Evolutionary conservation across 164 flowering plant genomes (phyloP).

Genomic region (Vitis cinerea): DNA sequence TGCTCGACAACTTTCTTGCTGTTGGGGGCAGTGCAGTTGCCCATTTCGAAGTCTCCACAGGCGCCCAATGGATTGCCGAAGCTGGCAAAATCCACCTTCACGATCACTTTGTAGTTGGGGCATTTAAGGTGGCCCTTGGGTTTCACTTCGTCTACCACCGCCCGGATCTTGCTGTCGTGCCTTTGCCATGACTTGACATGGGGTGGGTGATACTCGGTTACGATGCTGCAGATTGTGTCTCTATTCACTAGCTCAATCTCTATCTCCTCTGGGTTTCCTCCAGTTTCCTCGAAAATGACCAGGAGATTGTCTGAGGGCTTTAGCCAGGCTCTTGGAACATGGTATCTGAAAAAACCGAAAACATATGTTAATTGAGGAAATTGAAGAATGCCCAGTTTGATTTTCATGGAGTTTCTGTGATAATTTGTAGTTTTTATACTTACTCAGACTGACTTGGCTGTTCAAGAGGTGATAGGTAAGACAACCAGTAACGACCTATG

Average conservation of each 20-base stretch:
- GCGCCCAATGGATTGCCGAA: conserved; percentile 64
- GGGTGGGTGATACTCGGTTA: conserved; percentile 54
- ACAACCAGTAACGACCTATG: conserved; percentile 86
- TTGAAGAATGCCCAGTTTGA: neutral
- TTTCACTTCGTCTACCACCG: conserved; percentile 32
- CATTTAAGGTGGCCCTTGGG: conserved; percentile 51
- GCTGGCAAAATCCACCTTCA: conserved; percentile 64
- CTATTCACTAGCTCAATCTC: conserved; percentile 44
- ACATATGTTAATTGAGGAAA: too few species aligned
- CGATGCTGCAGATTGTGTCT: conserved; percentile 66
- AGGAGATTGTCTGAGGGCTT: conserved; percentile 69
- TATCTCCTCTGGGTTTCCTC: conserved; percentile 46
- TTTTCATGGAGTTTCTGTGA: neutral
- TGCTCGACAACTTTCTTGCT: conserved; percentile 47
- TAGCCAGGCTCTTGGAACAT: conserved; percentile 71
- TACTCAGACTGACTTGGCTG: conserved; percentile 74
- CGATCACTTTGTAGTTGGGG: conserved; percentile 47
- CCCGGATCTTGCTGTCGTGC: conserved; percentile 25
- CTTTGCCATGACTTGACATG: conserved; percentile 51
- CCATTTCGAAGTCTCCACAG: conserved; percentile 52
- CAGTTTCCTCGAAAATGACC: conserved; percentile 77
- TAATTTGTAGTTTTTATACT: conserved; percentile 20
- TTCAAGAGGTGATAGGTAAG: conserved; percentile 54
- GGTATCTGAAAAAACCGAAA: conserved; percentile 51
- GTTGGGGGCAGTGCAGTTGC: conserved; percentile 48